These are phyloP conservation scores for Nemania sp. DNA, from an alignment of 2,329 filamentous ascomycete genomes.

Conservation along the genomic window DNA sequence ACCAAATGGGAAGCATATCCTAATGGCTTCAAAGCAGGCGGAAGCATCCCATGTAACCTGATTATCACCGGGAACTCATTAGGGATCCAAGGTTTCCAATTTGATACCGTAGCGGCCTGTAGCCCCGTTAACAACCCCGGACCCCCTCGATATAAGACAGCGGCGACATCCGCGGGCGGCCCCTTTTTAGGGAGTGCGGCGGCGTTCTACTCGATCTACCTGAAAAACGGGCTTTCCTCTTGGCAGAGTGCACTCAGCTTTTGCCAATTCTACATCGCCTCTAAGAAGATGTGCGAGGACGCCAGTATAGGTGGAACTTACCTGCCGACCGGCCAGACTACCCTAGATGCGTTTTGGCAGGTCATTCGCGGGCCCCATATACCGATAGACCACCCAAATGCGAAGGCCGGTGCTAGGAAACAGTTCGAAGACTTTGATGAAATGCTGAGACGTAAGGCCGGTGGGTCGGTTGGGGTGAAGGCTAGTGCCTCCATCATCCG, in stretches of 20 bases:
- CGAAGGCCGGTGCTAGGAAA: constrained; percentile 17
- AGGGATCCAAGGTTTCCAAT: constrained; percentile 24
- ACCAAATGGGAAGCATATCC: constrained; percentile 12
- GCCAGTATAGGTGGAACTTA: constrained; percentile 17
- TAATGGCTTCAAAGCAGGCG: constrained; percentile 21
- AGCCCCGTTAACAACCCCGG: constrained; percentile 20
- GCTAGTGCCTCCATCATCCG: constrained; percentile 9
- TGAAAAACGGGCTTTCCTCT: constrained; percentile 16
- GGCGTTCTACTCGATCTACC: constrained; percentile 10
- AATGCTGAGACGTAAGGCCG: constrained; percentile 11
- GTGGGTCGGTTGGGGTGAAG: constrained; percentile 3
- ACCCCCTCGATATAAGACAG: neutral
- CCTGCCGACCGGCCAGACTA: constrained; percentile 23
- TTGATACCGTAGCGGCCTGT: constrained; percentile 23
- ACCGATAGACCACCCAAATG: constrained; percentile 20
- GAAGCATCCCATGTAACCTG: constrained; percentile 4
- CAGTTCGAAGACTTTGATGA: constrained; percentile 26
- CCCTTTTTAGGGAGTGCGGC: neutral
- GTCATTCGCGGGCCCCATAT: constrained; percentile 13
- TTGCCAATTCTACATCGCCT: constrained; percentile 30
- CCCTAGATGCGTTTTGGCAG: constrained; percentile 31
- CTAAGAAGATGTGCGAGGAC: constrained; percentile 24
- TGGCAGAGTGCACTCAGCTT: constrained; percentile 23
- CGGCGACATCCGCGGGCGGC: neutral
- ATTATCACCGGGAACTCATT: constrained; percentile 21